Percentiles rank a stretch among this genome's conserved stretches.
phyloP scores from a whole-genome alignment of 164 flowering plant genomes.

The Saururus chinensis region DNA sequence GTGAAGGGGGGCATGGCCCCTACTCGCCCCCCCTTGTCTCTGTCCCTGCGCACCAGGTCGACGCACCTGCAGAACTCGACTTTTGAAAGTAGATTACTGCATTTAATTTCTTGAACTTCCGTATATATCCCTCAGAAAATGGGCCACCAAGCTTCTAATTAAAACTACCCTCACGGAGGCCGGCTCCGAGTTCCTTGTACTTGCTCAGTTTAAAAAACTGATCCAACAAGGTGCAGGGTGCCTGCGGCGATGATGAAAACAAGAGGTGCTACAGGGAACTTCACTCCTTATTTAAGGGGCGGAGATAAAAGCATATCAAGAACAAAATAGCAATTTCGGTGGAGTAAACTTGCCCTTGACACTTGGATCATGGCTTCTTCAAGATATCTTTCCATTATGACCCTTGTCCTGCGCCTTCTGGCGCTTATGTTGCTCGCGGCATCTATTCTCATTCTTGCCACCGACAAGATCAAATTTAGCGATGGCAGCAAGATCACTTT shows the following conservation, averaged over 20 bases:
- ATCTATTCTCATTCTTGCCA: constrained; percentile 10
- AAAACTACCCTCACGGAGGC: too few species aligned
- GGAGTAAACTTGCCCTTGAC: neutral
- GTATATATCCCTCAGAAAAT: too few species aligned
- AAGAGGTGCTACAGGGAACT: neutral
- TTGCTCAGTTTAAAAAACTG: too few species aligned
- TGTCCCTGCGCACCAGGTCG: too few species aligned
- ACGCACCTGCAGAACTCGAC: too few species aligned
- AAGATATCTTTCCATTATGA: neutral
- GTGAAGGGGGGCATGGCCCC: too few species aligned
- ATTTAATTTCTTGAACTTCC: too few species aligned
- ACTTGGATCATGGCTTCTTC: constrained; percentile 3
- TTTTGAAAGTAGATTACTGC: too few species aligned
- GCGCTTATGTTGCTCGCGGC: constrained; percentile 8
- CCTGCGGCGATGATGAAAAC: constrained; percentile 4
- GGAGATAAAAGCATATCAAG: neutral
- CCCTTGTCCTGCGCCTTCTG: constrained; percentile 9
- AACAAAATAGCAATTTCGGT: too few species aligned
- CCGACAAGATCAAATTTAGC: constrained; percentile 7
- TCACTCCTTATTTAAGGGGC: neutral
- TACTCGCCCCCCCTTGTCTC: too few species aligned
- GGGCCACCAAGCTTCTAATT: too few species aligned
- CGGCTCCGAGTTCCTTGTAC: too few species aligned
- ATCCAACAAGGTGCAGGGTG: neutral
- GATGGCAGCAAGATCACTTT: constrained; percentile 13